A percentile compares a stretch with the other conserved stretches of the same genome.
Conservation (phyloP, 192 early-diverging fungal species). For the Borealophlyctis nickersoniae region DNA sequence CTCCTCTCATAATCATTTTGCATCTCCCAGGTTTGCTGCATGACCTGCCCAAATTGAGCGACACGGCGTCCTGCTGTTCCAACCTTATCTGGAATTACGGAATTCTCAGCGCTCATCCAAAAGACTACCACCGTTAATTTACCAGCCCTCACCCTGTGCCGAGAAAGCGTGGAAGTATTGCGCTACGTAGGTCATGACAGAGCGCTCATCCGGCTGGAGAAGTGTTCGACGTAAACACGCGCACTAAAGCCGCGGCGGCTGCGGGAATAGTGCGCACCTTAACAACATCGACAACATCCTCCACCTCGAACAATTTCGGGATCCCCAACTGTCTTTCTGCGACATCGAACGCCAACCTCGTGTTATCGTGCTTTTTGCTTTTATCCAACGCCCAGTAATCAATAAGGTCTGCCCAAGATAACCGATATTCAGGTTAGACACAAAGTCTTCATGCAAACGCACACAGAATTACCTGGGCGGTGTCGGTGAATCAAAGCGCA, state of each 20-base stretch:
- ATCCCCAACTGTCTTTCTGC: slow-evolving; percentile 86
- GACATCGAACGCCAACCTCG: slow-evolving; percentile 91
- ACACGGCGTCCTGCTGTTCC: slow-evolving; percentile 89
- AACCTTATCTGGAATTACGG: slow-evolving; percentile 57
- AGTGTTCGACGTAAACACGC: background rate
- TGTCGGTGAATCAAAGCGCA: slow-evolving; percentile 96
- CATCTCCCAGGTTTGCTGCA: slow-evolving; percentile 90
- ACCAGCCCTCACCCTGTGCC: slow-evolving; percentile 55
- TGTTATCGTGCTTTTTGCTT: slow-evolving; percentile 78
- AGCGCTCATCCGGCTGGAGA: slow-evolving; percentile 82
- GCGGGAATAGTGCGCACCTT: slow-evolving; percentile 41
- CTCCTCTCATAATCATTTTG: slow-evolving; percentile 89
- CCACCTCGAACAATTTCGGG: slow-evolving; percentile 90
- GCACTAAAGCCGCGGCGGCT: too few relatives aligned
- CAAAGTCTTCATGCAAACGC: too few relatives aligned
- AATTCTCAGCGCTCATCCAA: background rate
- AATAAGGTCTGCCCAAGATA: slow-evolving; percentile 60
- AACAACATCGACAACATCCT: slow-evolving; percentile 88
- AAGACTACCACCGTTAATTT: background rate
- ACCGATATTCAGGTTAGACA: background rate
- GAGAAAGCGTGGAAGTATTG: slow-evolving; percentile 99
- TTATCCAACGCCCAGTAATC: slow-evolving; percentile 87
- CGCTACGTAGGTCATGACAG: slow-evolving; percentile 97
- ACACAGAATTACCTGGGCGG: slow-evolving; percentile 54
- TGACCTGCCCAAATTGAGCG: slow-evolving; percentile 84